Evolutionary conservation across 306 rosid genomes (phyloP), one percentile per base, ranked within the genome.

Genomic region (Dalbergia cultrata): DNA sequence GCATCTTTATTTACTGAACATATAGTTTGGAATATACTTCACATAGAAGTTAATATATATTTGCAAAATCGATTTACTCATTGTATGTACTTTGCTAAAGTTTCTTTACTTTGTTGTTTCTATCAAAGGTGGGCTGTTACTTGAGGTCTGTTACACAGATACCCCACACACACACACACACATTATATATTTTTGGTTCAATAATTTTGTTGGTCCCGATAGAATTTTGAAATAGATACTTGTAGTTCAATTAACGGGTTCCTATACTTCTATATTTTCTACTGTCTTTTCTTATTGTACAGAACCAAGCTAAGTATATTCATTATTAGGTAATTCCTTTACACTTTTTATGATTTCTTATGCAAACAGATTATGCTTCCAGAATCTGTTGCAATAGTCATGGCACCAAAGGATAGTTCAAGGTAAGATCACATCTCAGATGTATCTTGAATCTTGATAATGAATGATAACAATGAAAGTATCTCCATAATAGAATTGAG

Each of bases 341-440:
- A 33, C 44, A 44, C 35, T 63, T 53, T 81, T 43, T 58, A 67
- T 72, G 26, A 39, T 70, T 34, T 70, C 74, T 78, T 59, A 70
- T 45, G 62, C 45, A 63, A 69, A 49, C 81, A 95, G 99, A 92
- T 93, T 79, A 95, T 95, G 99, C 86, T 93, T 91, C 99, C 97
- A 4, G 99, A 95, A 88, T 60, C 99, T 72, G 98, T 95, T 66
- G 99, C 99, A 34, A 93, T 95, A 81, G 98, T 95, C 84, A 95
- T 95, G 99, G 99, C 99, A 6, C 99, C 99, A 47, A 83, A 19
- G 76, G 99, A 92, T 84, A 85, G 86, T 73, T 70, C 93, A 21
- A 93, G 91, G 97, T 95, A 88, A 86, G 89, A 62, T 67, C 77
- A 67, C 71, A 79, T 57, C 41, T 57, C 58, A 13, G 69, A 50